Conservation (phyloP, 2,329 filamentous ascomycete species). For the Epichloe amarillans region DNA sequence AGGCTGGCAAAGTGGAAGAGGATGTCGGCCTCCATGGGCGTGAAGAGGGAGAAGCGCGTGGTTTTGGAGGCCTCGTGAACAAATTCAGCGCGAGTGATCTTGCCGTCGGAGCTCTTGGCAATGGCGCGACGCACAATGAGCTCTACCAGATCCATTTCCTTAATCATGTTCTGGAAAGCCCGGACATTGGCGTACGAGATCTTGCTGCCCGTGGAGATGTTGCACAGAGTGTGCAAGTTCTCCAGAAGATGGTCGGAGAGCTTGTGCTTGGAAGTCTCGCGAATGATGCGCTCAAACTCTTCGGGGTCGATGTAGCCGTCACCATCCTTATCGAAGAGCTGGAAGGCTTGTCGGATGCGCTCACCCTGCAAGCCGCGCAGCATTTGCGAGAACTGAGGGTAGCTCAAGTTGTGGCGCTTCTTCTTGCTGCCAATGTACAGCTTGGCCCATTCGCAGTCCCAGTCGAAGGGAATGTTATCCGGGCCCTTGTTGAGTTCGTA, state of each 20-base stretch:
- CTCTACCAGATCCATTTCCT: constrained; percentile 96
- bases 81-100: constrained; percentile 89
- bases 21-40: constrained; percentile 97
- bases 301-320: constrained; percentile 93
- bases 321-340: constrained; percentile 76
- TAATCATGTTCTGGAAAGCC: constrained; percentile 95
- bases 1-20: constrained; percentile 96
- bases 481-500: constrained; percentile 84
- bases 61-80: constrained; percentile 83
- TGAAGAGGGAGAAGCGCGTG: constrained; percentile 90
- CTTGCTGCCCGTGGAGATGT: constrained; percentile 81
- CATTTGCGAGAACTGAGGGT: constrained; percentile 97
- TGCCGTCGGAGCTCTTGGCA: constrained; percentile 70
- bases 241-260: constrained; percentile 89
- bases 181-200: constrained; percentile 96
- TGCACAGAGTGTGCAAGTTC: constrained; percentile 85
- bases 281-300: constrained; percentile 92
- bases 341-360: constrained; percentile 89
- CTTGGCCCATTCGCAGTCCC: constrained; percentile 92
- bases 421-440: constrained; percentile 85
- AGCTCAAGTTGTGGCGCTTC: constrained; percentile 82
- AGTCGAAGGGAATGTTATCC: constrained; percentile 82
- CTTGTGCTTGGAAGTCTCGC: constrained; percentile 88
- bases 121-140: constrained; percentile 82
- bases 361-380: constrained; percentile 90